Base-by-base conservation (phyloP, 352 stramenopile species). In the Phytophthora pseudosyringae region DNA sequence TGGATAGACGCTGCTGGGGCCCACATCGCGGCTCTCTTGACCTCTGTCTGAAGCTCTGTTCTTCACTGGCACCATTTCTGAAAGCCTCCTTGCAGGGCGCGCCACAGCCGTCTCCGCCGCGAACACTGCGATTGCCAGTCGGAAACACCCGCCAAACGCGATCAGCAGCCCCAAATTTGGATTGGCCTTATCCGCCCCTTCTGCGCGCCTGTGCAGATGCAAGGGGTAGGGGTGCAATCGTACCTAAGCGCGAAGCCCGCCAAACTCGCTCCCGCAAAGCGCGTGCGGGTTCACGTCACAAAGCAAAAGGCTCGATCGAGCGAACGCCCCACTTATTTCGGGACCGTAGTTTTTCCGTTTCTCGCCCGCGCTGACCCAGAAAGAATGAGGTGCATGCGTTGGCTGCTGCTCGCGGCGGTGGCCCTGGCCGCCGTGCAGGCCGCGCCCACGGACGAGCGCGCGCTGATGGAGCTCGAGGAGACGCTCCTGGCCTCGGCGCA, bases 341-440 rank as follows among this genome's bases (percentile, higher is more conserved):
- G 55, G 16, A 65, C 31, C n/a, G 33, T 41, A 21, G 31, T 25
- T 16, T 45, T 55, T 64, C 47, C 18, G 10, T 70, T 49, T 59
- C 47, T 28, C 29, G 26, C 36, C 31, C 35, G n/a, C 33, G 47
- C 21, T 32, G 38, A 35, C 32, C 55, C 53, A 41, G 29, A 71
- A 61, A 75, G 51, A 63, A 78, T 78, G 70, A 68, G 52, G 53
- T 71, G 55, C 57, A 72, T 40, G 46, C 70, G 56, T 48, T 72
- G 51, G 65, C 32, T 75, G 39, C 31, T 78, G 18, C 70, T 78
- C 43, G 59, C 52, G 18, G 60, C 65, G 3, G 43, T 71, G 44
- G 69, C 69, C 44, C 35, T 77, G 13, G 59, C 46, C 29, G 29
- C 56, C 13, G 65, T 48, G 1, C 55, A 78, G 52, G 65, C 60